Evolutionary conservation across 495 filamentous ascomycete genomes (phyloP).

Genomic region (Elaphomyces granulatus): DNA sequence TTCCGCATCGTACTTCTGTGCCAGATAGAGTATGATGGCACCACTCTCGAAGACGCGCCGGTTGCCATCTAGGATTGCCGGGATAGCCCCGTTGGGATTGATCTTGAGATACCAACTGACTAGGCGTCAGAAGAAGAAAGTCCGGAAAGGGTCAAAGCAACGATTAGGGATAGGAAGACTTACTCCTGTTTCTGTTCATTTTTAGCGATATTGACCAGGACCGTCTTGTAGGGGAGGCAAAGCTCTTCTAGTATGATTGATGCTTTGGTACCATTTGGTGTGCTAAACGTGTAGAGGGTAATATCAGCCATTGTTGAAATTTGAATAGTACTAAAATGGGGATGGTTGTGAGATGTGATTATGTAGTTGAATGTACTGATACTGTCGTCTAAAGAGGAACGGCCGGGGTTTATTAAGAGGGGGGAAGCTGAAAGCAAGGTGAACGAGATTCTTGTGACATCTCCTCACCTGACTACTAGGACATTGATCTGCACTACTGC

Average conservation of each 20-base stretch:
- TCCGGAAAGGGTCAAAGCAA: background rate
- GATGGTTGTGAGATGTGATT: too few relatives aligned
- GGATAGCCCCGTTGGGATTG: constrained; percentile 85
- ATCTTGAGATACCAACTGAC: constrained; percentile 60
- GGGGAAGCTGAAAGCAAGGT: too few relatives aligned
- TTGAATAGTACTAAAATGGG: too few relatives aligned
- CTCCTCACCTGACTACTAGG: too few relatives aligned
- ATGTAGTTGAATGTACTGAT: too few relatives aligned
- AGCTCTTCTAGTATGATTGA: constrained; percentile 76
- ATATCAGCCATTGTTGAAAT: too few relatives aligned
- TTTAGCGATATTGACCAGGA: constrained; percentile 45
- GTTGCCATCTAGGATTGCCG: constrained; percentile 40
- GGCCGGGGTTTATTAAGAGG: too few relatives aligned
- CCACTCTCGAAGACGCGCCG: constrained; percentile 35
- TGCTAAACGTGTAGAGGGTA: too few relatives aligned
- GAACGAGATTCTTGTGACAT: too few relatives aligned
- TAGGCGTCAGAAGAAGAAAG: background rate
- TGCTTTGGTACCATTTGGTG: too few relatives aligned
- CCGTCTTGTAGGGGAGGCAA: constrained; percentile 47
- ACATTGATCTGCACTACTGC: too few relatives aligned
- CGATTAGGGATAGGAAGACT: constrained; percentile 15
- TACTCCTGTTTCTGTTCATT: constrained; percentile 59
- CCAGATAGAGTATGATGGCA: constrained; percentile 34
- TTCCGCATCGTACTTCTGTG: constrained; percentile 32
- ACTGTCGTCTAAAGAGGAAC: too few relatives aligned